Percentiles rank a stretch among this genome's conserved stretches.
These are phyloP conservation scores for Dactylonectria macrodidyma DNA, from an alignment of 2,329 filamentous ascomycete species.

Conservation along the genomic window DNA sequence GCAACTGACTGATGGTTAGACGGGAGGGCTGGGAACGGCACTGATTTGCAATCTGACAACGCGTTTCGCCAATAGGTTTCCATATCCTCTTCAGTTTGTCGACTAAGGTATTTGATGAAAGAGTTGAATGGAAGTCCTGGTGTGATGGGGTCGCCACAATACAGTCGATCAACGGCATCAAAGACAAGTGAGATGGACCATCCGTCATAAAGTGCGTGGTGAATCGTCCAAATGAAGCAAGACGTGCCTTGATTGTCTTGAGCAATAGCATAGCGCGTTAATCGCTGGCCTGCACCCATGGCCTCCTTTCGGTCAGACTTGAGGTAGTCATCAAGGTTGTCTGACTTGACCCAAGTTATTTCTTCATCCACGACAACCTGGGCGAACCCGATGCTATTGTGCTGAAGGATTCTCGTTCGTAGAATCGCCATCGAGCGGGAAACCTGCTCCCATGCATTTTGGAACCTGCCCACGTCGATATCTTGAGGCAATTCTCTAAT, in stretches of 20 bases:
- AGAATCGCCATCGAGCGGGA: slow-evolving; percentile 50
- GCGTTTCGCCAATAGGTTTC: slow-evolving; percentile 17
- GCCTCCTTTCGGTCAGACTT: slow-evolving; percentile 52
- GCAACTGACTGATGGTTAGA: slow-evolving; percentile 7
- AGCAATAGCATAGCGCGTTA: slow-evolving; percentile 59
- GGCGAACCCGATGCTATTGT: slow-evolving; percentile 56
- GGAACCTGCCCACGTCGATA: slow-evolving; percentile 26
- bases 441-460: slow-evolving; percentile 31
- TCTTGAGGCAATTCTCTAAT: slow-evolving; percentile 30
- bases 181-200: slow-evolving; percentile 39
- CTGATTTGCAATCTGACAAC: slow-evolving; percentile 2
- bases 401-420: slow-evolving; percentile 62
- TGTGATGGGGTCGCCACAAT: neutral
- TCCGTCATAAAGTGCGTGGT: slow-evolving; percentile 49
- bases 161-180: slow-evolving; percentile 17
- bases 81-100: neutral
- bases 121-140: neutral
- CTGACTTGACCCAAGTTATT: slow-evolving; percentile 47
- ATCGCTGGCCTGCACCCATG: slow-evolving; percentile 56
- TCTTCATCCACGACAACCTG: slow-evolving; percentile 60
- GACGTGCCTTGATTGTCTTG: slow-evolving; percentile 7
- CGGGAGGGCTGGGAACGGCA: slow-evolving; percentile 25
- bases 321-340: slow-evolving; percentile 54
- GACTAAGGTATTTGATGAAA: neutral
- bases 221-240: slow-evolving; percentile 44